Conservation (phyloP, 306 rosid genomes). For the Abrus pulchellus region DNA sequence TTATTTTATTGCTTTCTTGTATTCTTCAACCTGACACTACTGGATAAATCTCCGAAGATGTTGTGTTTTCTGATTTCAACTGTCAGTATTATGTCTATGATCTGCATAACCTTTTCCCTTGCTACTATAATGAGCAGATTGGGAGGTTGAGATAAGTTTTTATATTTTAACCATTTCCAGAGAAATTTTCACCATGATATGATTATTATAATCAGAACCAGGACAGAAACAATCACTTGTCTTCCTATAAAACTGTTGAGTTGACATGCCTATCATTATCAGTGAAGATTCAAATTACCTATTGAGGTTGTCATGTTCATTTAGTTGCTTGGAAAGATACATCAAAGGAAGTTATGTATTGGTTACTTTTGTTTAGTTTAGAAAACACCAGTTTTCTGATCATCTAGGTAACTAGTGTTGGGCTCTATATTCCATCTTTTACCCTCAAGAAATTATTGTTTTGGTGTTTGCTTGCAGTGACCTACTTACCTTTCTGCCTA, state of each 20-base stretch:
- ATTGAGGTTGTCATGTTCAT: conserved; percentile 12
- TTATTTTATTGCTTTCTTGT: conserved; percentile 36
- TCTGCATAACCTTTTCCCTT: conserved; percentile 12
- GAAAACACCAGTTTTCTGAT: background rate
- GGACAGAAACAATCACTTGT: conserved; percentile 6
- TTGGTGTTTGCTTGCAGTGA: conserved; percentile 19
- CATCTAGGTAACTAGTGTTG: conserved; percentile 38
- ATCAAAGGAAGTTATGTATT: conserved; percentile 12
- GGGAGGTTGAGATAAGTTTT: conserved; percentile 36
- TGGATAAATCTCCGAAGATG: conserved; percentile 2
- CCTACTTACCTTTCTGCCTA: conserved; percentile 1
- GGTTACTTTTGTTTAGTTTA: background rate
- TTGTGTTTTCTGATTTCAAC: conserved; percentile 22
- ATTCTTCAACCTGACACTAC: conserved; percentile 38
- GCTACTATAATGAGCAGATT: background rate
- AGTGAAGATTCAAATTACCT: conserved; percentile 3
- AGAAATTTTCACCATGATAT: background rate
- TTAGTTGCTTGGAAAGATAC: conserved; percentile 26
- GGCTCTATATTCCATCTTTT: background rate
- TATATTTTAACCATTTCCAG: conserved; percentile 20
- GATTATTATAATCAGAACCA: conserved; percentile 28
- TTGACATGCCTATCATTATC: conserved; percentile 24
- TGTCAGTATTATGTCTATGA: conserved; percentile 7
- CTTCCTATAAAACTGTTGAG: conserved; percentile 22
- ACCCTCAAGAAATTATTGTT: conserved; percentile 19